Percentiles rank a stretch among this genome's conserved stretches.
Evolutionary conservation across 345 rosid species (phyloP).

Genomic region (Camelina neglecta): DNA sequence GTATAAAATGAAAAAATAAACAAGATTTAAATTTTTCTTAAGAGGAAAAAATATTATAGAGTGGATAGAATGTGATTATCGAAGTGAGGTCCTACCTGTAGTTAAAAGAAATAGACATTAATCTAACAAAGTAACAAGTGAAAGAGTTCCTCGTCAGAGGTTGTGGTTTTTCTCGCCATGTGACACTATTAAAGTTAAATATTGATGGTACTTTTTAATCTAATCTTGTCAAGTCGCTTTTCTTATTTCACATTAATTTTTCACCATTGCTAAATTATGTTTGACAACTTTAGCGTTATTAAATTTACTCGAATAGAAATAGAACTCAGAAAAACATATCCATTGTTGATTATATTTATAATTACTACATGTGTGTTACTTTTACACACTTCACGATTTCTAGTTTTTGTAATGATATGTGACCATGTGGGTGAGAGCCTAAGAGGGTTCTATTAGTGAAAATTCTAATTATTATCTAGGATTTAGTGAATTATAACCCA

Average conservation of each 20-base stretch:
- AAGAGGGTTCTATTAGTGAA: slow-evolving; percentile 13
- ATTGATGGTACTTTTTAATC: slow-evolving; percentile 34
- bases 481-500: slow-evolving; percentile 63
- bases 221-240: slow-evolving; percentile 36
- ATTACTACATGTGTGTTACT: slow-evolving; percentile 24
- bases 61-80: slow-evolving; percentile 46
- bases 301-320: neutral
- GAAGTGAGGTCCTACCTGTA: slow-evolving; percentile 46
- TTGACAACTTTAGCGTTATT: neutral
- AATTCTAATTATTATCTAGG: slow-evolving; percentile 33
- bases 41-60: neutral
- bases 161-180: slow-evolving; percentile 43
- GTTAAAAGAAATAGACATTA: slow-evolving; percentile 44
- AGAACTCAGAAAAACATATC: neutral
- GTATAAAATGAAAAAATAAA: slow-evolving; percentile 26
- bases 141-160: slow-evolving; percentile 46
- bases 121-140: slow-evolving; percentile 17
- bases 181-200: slow-evolving; percentile 35
- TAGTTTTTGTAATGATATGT: slow-evolving; percentile 34
- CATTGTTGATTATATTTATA: neutral
- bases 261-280: neutral
- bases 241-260: slow-evolving; percentile 5
- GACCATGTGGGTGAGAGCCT: slow-evolving; percentile 26
- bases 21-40: slow-evolving; percentile 6
- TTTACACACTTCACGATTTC: slow-evolving; percentile 3